Evolutionary conservation across 139 green algal species (phyloP), one percentile per base, ranked within the genome.

Genomic region (Chlorella sp.): DNA sequence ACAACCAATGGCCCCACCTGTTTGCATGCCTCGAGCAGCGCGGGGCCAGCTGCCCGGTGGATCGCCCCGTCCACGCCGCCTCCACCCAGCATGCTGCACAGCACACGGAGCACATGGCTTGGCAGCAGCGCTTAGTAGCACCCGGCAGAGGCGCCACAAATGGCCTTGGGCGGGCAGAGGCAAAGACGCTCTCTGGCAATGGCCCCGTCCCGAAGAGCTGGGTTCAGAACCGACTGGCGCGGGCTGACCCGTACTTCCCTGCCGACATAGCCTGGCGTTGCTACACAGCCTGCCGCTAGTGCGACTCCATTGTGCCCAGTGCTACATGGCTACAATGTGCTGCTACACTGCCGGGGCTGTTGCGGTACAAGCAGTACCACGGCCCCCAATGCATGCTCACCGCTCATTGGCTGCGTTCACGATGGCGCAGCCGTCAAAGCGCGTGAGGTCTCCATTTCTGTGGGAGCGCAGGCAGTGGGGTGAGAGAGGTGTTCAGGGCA

Each of bases 51-150:
- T 26, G 96, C 96, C 18, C 95, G 83, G 84, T 99, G 97, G 34
- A 99, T 98, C 40, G 97, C 97, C 93, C 91, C 87, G 86, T 98
- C 97, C 37, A 99, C 97, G 0, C 97, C 97, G 18, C 95, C 96
- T 14, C 97, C 97, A 26, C 97, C 97, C 73, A 99, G 91, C 96
- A 99, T 98, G 2, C 93, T 88, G 84, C 84, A 88, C 48, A 57
- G 48, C 48, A 9, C 48, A 57, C 9, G 48, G 9, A 57, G 64
- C 64, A 71, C 64, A 16, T 26, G 22, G 64, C 19, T 30, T 26
- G 19, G 64, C 64, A 26, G 32, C 32, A 36, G 21, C 26, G 68
- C 26, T 76, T 34, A n/a, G n/a, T 26, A 76, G 68, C 21, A 26
- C 68, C 26, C 7, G 26, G 21, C 68, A 76, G 26, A 34, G 68